Evolutionary conservation across 345 rosid genomes (phyloP).

Genomic region (Raphanus raphanistrum): DNA sequence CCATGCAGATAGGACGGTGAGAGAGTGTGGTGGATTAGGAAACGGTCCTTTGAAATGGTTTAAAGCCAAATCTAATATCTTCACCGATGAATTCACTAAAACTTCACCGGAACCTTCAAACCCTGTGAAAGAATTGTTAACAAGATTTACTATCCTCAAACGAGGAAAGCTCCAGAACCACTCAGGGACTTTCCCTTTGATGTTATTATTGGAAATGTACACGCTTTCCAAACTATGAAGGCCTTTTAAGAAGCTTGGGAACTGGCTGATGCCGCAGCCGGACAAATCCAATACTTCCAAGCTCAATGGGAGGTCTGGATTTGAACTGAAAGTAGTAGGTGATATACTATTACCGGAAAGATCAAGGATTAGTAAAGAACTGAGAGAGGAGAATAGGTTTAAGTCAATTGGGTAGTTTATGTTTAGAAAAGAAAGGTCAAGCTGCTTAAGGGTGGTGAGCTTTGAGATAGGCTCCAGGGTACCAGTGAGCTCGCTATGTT

Average conservation of each 20-base stretch:
- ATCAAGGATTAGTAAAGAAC: background rate
- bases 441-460: background rate
- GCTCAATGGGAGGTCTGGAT: background rate
- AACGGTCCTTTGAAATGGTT: background rate
- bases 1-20: background rate
- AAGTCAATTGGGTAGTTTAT: conserved; percentile 13
- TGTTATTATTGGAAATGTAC: background rate
- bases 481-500: background rate
- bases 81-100: background rate
- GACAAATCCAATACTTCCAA: fast-evolving
- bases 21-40: background rate
- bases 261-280: background rate
- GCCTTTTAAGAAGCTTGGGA: conserved; percentile 3
- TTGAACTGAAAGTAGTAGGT: background rate
- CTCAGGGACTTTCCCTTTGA: background rate
- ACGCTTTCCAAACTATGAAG: background rate
- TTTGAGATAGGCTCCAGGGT: background rate
- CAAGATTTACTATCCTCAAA: background rate
- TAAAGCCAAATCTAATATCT: background rate
- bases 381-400: background rate
- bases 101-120: background rate
- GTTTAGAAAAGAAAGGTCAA: background rate
- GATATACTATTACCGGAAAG: conserved; percentile 11
- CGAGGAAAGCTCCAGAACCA: conserved; percentile 21
- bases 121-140: background rate